Evolutionary conservation across 805 yeast genomes (phyloP), one percentile per base, ranked within the genome.

Genomic region (Teunomyces kruisii): DNA sequence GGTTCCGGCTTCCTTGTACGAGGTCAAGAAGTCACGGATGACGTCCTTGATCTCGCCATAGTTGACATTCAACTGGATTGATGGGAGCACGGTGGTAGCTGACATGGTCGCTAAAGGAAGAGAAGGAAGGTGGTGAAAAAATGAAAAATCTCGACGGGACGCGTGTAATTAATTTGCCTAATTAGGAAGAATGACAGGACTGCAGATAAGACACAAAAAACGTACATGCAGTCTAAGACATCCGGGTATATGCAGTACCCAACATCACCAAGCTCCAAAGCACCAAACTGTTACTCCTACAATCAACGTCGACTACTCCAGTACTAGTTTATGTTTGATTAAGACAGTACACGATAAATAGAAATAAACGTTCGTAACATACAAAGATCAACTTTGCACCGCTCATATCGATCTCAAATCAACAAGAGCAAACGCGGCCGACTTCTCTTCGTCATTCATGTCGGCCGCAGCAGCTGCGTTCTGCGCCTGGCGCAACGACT

Each of bases 41-140:
- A 78, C 69, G 15, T 74, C 74, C 43, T 76, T 72, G 53, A 88
- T 74, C 39, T 80, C 84, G 39, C 75, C 75, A 64, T 90, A 91
- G 68, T 90, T 88, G 62, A 88, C 79, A 49, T 84, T 79, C 46
- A 87, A 67, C 58, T 81, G 84, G 53, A 85, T 76, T 22, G 89
- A 72, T 26, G 90, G 91, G 49, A 84, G 65, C 31, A 75, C 59
- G 37, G 51, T 48, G 35, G 48, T 47, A 13, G 60, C 47, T 13
- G 62, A 54, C 60, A 58, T 54, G 42, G 30, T 15, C 32, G 41
- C 32, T 29, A 15, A 32, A 24, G 37, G 19, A 19, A 19, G 32
- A 13, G 36, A 14, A 32, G 42, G 16, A 35, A 3, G 15, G 9
- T 22, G 26, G 26, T 26, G 28, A 26, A 26, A 26, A 26, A 26